Evolutionary conservation across 306 rosid genomes (phyloP), one percentile per base, ranked within the genome.

Genomic region (Abrus precatorius): DNA sequence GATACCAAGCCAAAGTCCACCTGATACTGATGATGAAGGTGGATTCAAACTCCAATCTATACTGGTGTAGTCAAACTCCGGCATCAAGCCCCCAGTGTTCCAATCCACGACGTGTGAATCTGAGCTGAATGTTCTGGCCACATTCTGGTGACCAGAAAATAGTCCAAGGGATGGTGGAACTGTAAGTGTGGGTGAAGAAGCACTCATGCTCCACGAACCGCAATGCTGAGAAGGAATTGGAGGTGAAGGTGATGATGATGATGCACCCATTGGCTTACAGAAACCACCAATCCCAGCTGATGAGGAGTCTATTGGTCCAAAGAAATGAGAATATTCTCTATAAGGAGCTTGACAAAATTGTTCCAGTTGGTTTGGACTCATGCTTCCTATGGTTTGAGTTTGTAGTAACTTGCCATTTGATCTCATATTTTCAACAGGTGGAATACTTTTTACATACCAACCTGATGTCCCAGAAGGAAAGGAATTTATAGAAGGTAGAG

Each of bases 31-130:
- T 69, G 89, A 79, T 1, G 85, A 12, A 0, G 88, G 64, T 2
- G 81, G 44, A 86, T 93, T 89, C 89, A 93, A 83, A 76, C 92
- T 86, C 98, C 98, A 93, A 74, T 93, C 97, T 50, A 93, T 88
- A 64, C 69, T 86, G 73, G 85, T 83, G 81, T 93, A 91, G 83
- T 93, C 95, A 20, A 87, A 82, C 5, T 93, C 88, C 12, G 83
- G 82, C 77, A 82, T 85, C 53, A 88, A 82, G 44, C 86, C 83
- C 0, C 88, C 88, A 1, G 86, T 89, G 38, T 75, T 93, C 98
- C 97, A 90, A 75, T 91, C 98, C 52, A 85, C 86, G 0, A 85
- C 86, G 0, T 85, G 92, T 1, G 91, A 82, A 44, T 91, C 44
- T 10, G 92, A 76, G 45, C 84, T 89, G 44, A 91, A 85, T 54